Conservation (phyloP, 352 stramenopile species). For the Elongisporangium prolatum region DNA sequence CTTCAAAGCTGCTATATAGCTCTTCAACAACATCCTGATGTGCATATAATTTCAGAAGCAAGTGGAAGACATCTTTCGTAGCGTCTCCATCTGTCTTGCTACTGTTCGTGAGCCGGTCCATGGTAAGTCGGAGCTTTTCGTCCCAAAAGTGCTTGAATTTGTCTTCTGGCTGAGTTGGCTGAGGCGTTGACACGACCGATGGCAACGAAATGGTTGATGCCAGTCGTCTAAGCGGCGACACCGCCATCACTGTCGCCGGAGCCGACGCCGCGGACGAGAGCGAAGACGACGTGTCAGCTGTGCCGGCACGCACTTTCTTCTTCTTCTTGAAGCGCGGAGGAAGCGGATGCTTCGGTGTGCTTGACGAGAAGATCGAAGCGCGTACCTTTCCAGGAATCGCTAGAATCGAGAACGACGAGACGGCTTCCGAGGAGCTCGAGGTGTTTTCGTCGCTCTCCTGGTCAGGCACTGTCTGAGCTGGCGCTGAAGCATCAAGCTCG, state of each 20-base stretch:
- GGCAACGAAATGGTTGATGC: background rate
- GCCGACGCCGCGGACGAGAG: constrained; percentile 7
- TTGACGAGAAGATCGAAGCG: constrained; percentile 28
- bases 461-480: background rate
- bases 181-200: background rate
- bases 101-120: constrained; percentile 43
- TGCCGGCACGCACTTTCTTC: constrained; percentile 20
- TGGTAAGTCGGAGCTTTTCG: constrained; percentile 61
- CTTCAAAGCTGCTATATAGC: constrained; percentile 65
- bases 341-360: background rate
- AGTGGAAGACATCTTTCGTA: constrained; percentile 53
- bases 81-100: constrained; percentile 18
- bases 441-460: constrained; percentile 47
- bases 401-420: constrained; percentile 33
- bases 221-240: constrained; percentile 11
- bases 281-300: constrained; percentile 9
- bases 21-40: constrained; percentile 79
- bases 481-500: background rate
- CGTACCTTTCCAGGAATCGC: constrained; percentile 34
- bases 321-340: constrained; percentile 19
- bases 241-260: constrained; percentile 21
- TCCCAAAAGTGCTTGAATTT: constrained; percentile 79
- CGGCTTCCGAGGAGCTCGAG: constrained; percentile 37
- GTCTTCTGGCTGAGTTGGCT: constrained; percentile 21
- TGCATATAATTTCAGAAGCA: constrained; percentile 75